Evolutionary conservation across 1,139 yeast genomes (phyloP).

Genomic region (Nakaseomyces kungkrabaensis): DNA sequence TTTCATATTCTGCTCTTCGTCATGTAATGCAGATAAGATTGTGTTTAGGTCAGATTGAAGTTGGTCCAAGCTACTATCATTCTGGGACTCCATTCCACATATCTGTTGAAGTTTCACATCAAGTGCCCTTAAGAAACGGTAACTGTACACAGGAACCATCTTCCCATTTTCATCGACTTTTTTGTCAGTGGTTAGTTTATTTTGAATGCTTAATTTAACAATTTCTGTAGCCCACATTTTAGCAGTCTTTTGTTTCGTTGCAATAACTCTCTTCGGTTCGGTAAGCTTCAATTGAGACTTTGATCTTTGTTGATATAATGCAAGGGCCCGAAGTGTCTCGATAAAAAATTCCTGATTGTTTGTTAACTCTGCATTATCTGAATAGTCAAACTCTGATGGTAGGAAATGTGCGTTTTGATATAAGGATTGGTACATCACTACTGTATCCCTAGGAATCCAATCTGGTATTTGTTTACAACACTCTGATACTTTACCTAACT

Average conservation of each 20-base stretch:
- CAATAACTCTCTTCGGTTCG: background rate
- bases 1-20: slow-evolving; percentile 21
- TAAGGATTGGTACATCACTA: slow-evolving; percentile 14
- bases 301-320: background rate
- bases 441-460: slow-evolving; percentile 3
- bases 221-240: slow-evolving; percentile 14
- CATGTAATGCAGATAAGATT: slow-evolving; percentile 13
- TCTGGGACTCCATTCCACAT: slow-evolving; percentile 5
- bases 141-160: slow-evolving; percentile 5
- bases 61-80: slow-evolving; percentile 5
- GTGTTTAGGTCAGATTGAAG: slow-evolving; percentile 10
- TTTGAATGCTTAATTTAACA: slow-evolving; percentile 23
- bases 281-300: background rate
- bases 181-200: slow-evolving; percentile 16
- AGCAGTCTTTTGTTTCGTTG: slow-evolving; percentile 3
- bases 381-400: slow-evolving; percentile 1
- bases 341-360: slow-evolving; percentile 10
- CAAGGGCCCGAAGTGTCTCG: slow-evolving; percentile 4
- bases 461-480: slow-evolving; percentile 1
- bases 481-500: slow-evolving; percentile 6
- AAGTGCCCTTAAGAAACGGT: slow-evolving; percentile 21
- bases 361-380: slow-evolving; percentile 1
- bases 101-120: slow-evolving; percentile 17
- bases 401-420: slow-evolving; percentile 10
- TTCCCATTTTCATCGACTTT: background rate